Conservation (phyloP, 805 yeast species). For the Teunomyces kruisii region DNA sequence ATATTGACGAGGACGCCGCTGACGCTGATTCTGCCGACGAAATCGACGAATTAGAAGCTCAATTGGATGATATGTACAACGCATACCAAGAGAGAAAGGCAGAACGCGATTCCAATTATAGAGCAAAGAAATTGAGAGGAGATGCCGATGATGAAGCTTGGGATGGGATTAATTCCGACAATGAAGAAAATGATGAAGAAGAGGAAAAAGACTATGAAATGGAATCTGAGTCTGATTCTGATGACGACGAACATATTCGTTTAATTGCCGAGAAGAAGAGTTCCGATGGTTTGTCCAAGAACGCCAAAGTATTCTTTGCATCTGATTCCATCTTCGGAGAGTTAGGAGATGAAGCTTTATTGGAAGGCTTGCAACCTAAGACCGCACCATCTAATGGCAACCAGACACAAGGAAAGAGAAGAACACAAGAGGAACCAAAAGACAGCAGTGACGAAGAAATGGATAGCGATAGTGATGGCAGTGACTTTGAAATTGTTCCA, state of each 20-base stretch:
- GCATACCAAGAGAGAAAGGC: conserved; percentile 64
- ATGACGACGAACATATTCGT: conserved; percentile 68
- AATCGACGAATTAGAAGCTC: conserved; percentile 70
- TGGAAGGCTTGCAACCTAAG: conserved; percentile 35
- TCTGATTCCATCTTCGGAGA: conserved; percentile 41
- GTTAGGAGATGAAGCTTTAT: conserved; percentile 48
- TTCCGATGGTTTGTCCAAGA: conserved; percentile 32
- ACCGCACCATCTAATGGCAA: conserved; percentile 18
- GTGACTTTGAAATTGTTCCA: conserved; percentile 46
- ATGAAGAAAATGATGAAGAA: conserved; percentile 31
- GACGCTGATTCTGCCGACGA: conserved; percentile 48
- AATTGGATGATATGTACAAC: conserved; percentile 79
- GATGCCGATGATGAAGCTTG: conserved; percentile 74
- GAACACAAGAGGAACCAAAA: not conserved
- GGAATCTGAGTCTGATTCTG: conserved; percentile 50
- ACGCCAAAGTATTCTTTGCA: conserved; percentile 40
- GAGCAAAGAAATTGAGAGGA: conserved; percentile 72
- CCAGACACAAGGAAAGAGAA: not conserved
- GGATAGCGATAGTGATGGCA: conserved; percentile 27
- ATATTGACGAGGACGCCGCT: conserved; percentile 39
- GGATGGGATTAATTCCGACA: conserved; percentile 66
- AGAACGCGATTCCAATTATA: conserved; percentile 66
- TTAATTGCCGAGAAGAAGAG: conserved; percentile 51
- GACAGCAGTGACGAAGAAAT: conserved; percentile 42
- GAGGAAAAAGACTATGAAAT: conserved; percentile 47